Conservation (phyloP, 805 yeast species). For the Trichomonascus vanleenenianus region DNA sequence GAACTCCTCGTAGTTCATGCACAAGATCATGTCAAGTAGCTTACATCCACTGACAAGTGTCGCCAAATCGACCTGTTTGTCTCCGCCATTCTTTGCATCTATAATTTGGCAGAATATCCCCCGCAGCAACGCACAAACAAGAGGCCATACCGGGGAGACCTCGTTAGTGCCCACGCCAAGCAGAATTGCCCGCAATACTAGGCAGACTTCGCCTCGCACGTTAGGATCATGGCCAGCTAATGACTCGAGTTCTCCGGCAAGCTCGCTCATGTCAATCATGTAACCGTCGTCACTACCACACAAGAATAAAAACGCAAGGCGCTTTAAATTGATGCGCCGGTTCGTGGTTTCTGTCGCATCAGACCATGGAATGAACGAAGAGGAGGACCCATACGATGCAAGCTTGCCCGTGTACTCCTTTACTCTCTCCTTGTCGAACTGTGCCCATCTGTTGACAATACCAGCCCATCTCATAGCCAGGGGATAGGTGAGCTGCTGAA, state of each 20-base stretch:
- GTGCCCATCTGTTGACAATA: slow-evolving; percentile 56
- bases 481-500: slow-evolving; percentile 36
- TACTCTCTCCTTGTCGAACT: slow-evolving; percentile 52
- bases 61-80: slow-evolving; percentile 10
- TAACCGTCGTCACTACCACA: slow-evolving; percentile 54
- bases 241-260: slow-evolving; percentile 42
- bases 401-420: slow-evolving; percentile 37
- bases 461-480: slow-evolving; percentile 42
- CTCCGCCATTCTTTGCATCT: slow-evolving; percentile 8
- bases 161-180: slow-evolving; percentile 57
- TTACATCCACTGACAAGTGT: slow-evolving; percentile 53
- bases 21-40: slow-evolving; percentile 64
- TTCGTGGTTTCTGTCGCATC: slow-evolving; percentile 51
- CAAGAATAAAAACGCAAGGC: slow-evolving; percentile 57
- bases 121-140: slow-evolving; percentile 53
- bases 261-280: slow-evolving; percentile 38
- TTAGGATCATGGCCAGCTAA: slow-evolving; percentile 28
- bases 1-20: slow-evolving; percentile 68
- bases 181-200: slow-evolving; percentile 57
- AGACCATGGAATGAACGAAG: slow-evolving; percentile 61
- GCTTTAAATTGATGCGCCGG: slow-evolving; percentile 46
- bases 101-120: slow-evolving; percentile 37
- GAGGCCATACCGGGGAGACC: slow-evolving; percentile 62
- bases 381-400: slow-evolving; percentile 41
- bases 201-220: slow-evolving; percentile 39